Percentiles rank a stretch among this genome's conserved stretches.
phyloP scores from a whole-genome alignment of 352 stramenopile species.

The Proteromonas lacertae region DNA sequence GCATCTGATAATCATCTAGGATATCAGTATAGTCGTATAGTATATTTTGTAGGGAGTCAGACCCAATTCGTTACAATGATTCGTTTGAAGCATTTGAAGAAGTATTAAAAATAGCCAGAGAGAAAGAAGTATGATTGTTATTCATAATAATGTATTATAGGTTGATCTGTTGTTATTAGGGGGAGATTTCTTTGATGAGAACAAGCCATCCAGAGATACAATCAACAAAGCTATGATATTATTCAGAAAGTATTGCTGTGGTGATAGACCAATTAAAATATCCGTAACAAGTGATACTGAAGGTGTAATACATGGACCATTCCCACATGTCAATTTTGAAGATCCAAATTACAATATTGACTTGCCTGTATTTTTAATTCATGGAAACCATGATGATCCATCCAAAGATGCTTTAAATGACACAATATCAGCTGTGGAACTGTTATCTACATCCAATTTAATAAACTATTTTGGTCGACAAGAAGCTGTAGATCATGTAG shows the following conservation, averaged over 20 bases:
- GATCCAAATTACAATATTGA: conserved; percentile 35
- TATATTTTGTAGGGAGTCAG: conserved; percentile 30
- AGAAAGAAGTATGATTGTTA: conserved; percentile 10
- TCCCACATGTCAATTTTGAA: conserved; percentile 71
- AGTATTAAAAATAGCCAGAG: conserved; percentile 21
- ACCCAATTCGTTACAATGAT: conserved; percentile 66
- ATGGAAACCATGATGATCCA: conserved; percentile 97
- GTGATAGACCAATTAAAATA: conserved; percentile 7
- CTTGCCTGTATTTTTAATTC: conserved; percentile 86
- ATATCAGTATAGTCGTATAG: conserved; percentile 23
- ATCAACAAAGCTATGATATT: conserved; percentile 75
- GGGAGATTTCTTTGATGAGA: conserved; percentile 95
- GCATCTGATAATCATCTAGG: conserved; percentile 95
- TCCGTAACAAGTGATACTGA: neutral
- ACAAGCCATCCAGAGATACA: conserved; percentile 75
- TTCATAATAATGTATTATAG: conserved; percentile 11
- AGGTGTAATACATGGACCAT: conserved; percentile 6
- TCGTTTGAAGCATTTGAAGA: conserved; percentile 45
- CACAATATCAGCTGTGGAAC: conserved; percentile 64
- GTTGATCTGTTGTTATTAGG: conserved; percentile 67
- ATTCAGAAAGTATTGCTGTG: conserved; percentile 69
- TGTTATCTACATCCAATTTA: conserved; percentile 68
- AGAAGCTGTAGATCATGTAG: conserved; percentile 44
- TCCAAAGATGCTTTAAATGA: conserved; percentile 33
- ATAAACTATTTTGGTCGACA: conserved; percentile 94